Evolutionary conservation across 306 rosid species (phyloP).

Genomic region (Arachis stenosperma): DNA sequence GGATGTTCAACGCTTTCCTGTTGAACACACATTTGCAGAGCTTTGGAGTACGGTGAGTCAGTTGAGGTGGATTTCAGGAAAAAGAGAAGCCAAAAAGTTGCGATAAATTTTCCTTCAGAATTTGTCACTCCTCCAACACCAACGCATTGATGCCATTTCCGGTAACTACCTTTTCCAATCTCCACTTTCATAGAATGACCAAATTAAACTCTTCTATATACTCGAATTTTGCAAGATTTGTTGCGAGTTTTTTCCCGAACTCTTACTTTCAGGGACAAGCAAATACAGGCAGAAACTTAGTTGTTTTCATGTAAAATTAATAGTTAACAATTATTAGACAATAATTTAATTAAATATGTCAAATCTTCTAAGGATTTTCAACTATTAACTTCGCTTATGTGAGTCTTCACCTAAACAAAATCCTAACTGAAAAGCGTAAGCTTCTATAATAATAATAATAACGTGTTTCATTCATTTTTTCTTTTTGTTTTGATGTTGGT

Average conservation of each 20-base stretch:
- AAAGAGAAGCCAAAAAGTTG: not conserved
- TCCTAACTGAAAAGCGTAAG: not conserved
- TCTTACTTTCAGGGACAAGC: not conserved
- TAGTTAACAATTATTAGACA: too few species aligned
- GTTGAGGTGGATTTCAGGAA: not conserved
- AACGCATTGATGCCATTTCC: not conserved
- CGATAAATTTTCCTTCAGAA: not conserved
- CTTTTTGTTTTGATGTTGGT: not conserved
- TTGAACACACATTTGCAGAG: not conserved
- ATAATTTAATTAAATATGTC: too few species aligned
- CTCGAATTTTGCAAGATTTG: not conserved
- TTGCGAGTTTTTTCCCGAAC: not conserved
- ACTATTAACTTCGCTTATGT: too few species aligned
- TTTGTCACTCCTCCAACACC: not conserved
- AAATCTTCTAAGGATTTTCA: too few species aligned
- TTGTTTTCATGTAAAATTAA: too few species aligned
- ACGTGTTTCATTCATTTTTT: not conserved
- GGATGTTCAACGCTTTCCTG: not conserved
- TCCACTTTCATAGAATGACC: not conserved
- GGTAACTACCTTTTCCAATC: constrained; percentile 8
- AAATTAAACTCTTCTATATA: not conserved
- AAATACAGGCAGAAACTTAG: too few species aligned
- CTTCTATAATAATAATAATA: not conserved
- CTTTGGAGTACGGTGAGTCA: not conserved
- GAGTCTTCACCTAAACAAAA: not conserved